Evolutionary conservation across 371 early-diverging fungal species (phyloP).

Genomic region (Mortierella polycephala): DNA sequence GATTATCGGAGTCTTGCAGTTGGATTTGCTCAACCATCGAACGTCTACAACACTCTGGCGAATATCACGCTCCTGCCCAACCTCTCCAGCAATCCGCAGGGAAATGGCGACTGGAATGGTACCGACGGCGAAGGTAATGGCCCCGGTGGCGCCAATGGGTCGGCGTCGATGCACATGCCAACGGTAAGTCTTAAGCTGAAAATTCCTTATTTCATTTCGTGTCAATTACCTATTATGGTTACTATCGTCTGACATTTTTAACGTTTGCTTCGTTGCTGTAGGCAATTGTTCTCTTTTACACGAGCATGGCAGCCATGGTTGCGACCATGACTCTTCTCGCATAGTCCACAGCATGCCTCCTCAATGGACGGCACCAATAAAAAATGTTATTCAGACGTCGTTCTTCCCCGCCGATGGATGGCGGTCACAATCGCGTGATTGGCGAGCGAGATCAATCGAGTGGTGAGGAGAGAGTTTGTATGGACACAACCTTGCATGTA

Average conservation of each 20-base stretch:
- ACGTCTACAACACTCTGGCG: conserved; percentile 43
- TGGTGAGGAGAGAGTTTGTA: too few species aligned
- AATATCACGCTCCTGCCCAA: conserved; percentile 44
- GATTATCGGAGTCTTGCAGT: conserved; percentile 32
- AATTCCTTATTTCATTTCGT: too few species aligned
- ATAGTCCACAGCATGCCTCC: too few species aligned
- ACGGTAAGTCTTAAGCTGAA: conserved; percentile 10
- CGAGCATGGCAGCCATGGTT: conserved; percentile 8
- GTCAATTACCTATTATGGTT: neutral
- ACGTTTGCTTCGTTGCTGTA: neutral
- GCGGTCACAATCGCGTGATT: conserved; percentile 36
- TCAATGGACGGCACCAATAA: too few species aligned
- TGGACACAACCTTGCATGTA: too few species aligned
- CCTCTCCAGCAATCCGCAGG: conserved; percentile 27
- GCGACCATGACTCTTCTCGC: too few species aligned
- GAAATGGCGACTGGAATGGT: conserved; percentile 22
- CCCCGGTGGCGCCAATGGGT: conserved; percentile 4
- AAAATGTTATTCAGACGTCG: too few species aligned
- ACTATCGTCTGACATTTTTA: neutral
- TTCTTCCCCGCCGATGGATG: too few species aligned
- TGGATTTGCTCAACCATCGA: conserved; percentile 51
- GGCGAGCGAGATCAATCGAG: too few species aligned
- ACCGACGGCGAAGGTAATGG: neutral
- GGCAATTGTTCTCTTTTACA: conserved; percentile 9
- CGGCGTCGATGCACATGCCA: neutral